Evolutionary conservation across 768 basidiomycete genomes (phyloP), one percentile per base, ranked within the genome.

Genomic region (Xanthoconium purpureum): DNA sequence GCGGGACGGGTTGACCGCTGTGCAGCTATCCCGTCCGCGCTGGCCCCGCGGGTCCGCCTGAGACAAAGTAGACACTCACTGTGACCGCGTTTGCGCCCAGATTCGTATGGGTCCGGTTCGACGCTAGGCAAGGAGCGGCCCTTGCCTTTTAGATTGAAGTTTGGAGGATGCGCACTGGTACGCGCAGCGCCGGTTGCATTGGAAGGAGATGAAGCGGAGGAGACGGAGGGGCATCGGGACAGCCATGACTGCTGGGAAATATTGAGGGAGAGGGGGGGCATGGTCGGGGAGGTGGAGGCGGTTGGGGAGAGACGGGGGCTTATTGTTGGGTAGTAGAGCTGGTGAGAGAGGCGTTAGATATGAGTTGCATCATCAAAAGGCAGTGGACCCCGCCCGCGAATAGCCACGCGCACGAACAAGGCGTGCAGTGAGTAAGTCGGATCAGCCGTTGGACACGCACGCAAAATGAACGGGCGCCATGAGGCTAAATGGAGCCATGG

Each of bases 241-340:
- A 64, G 38, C 68, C 68, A 68, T 15, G 63, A 47, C 47, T 57
- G 66, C 35, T 55, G 59, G 9, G 63, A 54, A 43, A 57, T 47
- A 15, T 24, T 24, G 24, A 24, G 24, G 24, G 40, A 52, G 49
- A 58, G 45, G 20, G 44, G 37, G 10, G 69, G 60, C 66, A 70
- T 68, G 39, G 24, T 39, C 5, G 51, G 13, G 38, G 55, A 32
- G 17, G 51, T 38, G 1, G 51, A 8, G 29, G 36, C 4, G 45
- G 33, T 10, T 11, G 24, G 24, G 24, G 24, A 24, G 24, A 24
- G 24, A 24, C 24, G 24, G 24, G 24, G 24, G 24, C 24, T 24
- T 24, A 4, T 24, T 24, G 24, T 24, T 39, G 57, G 58, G 30
- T 55, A 40, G 55, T 59, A 37, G 44, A 61, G 52, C 64, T 69